Evolutionary conservation across 768 basidiomycete genomes (phyloP).

Genomic region (Lentinula aciculospora): DNA sequence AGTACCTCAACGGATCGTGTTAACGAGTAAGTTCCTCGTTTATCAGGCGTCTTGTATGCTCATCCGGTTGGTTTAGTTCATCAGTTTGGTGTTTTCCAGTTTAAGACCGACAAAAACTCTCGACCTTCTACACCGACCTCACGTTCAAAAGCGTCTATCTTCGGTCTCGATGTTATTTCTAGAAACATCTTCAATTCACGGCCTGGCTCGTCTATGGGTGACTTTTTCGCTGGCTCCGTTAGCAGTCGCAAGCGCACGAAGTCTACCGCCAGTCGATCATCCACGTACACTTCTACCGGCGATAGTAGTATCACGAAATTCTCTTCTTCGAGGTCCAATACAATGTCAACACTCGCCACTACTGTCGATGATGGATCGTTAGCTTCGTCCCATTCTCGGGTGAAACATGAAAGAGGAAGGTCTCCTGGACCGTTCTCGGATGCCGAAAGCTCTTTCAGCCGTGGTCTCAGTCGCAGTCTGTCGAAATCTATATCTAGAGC

Average conservation of each 20-base stretch:
- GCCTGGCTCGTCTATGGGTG: conserved; percentile 62
- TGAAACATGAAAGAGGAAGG: conserved; percentile 29
- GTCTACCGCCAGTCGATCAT: conserved; percentile 68
- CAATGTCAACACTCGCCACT: conserved; percentile 60
- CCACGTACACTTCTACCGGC: conserved; percentile 59
- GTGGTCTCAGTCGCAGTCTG: conserved; percentile 27
- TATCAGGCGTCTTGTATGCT: neutral
- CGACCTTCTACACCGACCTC: conserved; percentile 84
- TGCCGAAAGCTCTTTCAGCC: conserved; percentile 43
- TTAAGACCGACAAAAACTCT: conserved; percentile 68
- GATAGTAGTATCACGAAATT: conserved; percentile 69
- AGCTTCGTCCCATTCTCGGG: conserved; percentile 39
- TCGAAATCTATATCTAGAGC: conserved; percentile 26
- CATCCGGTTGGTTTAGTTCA: conserved; percentile 50
- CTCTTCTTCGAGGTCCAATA: conserved; percentile 58
- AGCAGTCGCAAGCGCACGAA: conserved; percentile 64
- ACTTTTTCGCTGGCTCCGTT: conserved; percentile 72
- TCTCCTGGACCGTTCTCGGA: conserved; percentile 39
- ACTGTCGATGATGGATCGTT: conserved; percentile 61
- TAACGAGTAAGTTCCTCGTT: conserved; percentile 64
- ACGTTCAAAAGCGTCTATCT: conserved; percentile 76
- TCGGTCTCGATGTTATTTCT: conserved; percentile 85
- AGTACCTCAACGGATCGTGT: conserved; percentile 69
- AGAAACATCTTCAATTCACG: conserved; percentile 78
- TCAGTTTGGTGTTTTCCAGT: conserved; percentile 86